These are phyloP conservation scores for Exophiala mesophila DNA, from an alignment of 2,329 filamentous ascomycete species.

Conservation along the genomic window DNA sequence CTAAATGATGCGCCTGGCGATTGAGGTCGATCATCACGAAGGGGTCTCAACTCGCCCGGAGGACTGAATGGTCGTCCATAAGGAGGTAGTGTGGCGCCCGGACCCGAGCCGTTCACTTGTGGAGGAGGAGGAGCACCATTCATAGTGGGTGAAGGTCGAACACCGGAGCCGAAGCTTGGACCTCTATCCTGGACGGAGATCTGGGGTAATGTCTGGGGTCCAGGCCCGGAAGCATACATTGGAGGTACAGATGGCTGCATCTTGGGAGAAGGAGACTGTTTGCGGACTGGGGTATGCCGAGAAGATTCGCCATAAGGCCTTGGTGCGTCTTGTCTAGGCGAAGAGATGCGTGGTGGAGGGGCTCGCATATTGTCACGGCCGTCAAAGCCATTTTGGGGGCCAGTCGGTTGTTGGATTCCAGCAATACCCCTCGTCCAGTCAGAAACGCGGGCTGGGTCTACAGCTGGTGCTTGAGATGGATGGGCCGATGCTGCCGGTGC, in stretches of 20 bases:
- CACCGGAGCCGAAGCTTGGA: constrained; percentile 34
- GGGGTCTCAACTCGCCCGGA: constrained; percentile 73
- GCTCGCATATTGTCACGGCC: constrained; percentile 68
- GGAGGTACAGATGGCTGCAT: constrained; percentile 50
- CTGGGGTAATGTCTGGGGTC: constrained; percentile 48
- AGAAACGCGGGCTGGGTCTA: constrained; percentile 51
- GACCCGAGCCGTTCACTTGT: constrained; percentile 47
- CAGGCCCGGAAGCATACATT: constrained; percentile 40
- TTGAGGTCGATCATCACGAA: constrained; percentile 79
- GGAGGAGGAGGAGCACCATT: constrained; percentile 47
- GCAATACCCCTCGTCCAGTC: constrained; percentile 66
- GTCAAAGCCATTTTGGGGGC: constrained; percentile 71
- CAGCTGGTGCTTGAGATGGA: constrained; percentile 38
- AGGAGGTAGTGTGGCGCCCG: constrained; percentile 57
- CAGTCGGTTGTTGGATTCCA: constrained; percentile 63
- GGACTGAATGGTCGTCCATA: constrained; percentile 74
- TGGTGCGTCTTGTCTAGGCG: constrained; percentile 68
- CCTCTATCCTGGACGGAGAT: constrained; percentile 44
- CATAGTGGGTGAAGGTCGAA: constrained; percentile 46
- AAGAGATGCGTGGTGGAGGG: constrained; percentile 65
- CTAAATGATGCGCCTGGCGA: constrained; percentile 86
- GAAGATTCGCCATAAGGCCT: constrained; percentile 64
- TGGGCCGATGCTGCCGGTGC: constrained; percentile 54
- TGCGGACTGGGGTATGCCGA: constrained; percentile 48
- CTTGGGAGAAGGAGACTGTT: constrained; percentile 57